Percentiles rank a stretch among this genome's conserved stretches.
phyloP scores from a whole-genome alignment of 495 filamentous ascomycete genomes.

The Copromyces sp. region DNA sequence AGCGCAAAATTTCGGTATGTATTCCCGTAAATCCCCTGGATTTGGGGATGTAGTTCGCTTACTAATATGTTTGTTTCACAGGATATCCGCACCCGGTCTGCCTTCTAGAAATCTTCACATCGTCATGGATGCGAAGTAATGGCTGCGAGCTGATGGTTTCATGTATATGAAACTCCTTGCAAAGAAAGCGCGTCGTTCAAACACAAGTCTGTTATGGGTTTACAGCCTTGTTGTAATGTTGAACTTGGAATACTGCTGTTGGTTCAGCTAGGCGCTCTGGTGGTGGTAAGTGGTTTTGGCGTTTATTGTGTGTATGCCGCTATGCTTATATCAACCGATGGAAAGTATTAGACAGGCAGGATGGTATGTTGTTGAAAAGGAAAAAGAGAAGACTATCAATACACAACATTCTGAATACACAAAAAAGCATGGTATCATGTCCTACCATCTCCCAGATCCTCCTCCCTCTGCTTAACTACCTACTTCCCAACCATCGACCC shows the following conservation, averaged over 20 bases:
- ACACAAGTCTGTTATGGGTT: not conserved
- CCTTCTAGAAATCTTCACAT: constrained; percentile 45
- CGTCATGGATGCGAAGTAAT: not conserved
- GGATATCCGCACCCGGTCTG: constrained; percentile 83
- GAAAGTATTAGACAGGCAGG: not conserved
- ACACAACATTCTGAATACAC: not conserved
- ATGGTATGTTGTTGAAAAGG: not conserved
- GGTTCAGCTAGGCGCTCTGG: not conserved
- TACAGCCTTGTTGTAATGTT: constrained; percentile 2
- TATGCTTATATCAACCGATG: not conserved
- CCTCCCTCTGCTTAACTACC: not conserved
- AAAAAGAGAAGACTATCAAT: not conserved
- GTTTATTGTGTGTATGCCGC: not conserved
- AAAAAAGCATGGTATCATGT: not conserved
- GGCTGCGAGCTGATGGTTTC: not conserved
- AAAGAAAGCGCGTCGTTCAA: not conserved
- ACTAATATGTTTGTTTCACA: constrained; percentile 27
- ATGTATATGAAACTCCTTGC: not conserved
- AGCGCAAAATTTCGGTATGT: constrained; percentile 86
- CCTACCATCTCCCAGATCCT: not conserved
- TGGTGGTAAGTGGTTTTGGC: not conserved
- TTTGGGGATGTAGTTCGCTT: not conserved
- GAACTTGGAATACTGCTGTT: not conserved
- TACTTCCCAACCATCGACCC: not conserved
- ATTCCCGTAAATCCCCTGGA: not conserved